Percentiles rank a stretch among this genome's conserved stretches.
Conservation (phyloP, 331 rosid genomes). For the Acacia concinna region DNA sequence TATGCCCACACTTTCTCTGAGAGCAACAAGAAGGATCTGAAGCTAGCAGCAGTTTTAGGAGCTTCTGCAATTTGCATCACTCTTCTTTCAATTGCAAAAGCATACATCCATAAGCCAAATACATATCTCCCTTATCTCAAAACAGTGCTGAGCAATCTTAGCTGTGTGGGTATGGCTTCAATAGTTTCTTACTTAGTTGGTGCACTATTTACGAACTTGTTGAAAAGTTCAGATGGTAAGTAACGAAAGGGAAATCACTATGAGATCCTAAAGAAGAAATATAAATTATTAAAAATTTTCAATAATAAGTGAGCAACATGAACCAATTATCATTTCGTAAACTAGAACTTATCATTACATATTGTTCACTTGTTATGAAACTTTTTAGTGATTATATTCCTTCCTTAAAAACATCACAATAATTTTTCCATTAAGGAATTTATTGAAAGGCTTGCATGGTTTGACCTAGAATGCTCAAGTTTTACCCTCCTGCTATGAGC, state of each 20-base stretch:
- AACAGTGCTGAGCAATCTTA: conserved; percentile 41
- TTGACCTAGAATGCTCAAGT: conserved; percentile 31
- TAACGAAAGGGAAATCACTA: neutral
- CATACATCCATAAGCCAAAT: conserved; percentile 42
- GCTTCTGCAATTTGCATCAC: conserved; percentile 62
- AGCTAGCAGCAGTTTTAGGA: conserved; percentile 59
- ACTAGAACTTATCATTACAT: too few relatives aligned
- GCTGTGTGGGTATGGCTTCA: conserved; percentile 43
- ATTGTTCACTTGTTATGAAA: too few relatives aligned
- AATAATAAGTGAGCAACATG: too few relatives aligned
- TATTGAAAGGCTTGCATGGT: conserved; percentile 51
- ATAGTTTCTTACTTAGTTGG: conserved; percentile 57
- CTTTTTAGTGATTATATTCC: too few relatives aligned
- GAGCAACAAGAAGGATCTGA: conserved; percentile 46
- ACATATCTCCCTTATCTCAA: conserved; percentile 34
- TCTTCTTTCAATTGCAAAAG: conserved; percentile 57
- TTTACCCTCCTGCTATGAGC: conserved; percentile 18
- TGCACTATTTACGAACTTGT: conserved; percentile 35
- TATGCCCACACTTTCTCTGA: conserved; percentile 63
- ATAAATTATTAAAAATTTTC: too few relatives aligned
- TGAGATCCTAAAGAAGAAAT: too few relatives aligned
- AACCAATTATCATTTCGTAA: too few relatives aligned
- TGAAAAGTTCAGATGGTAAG: conserved; percentile 48
- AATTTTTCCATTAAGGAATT: conserved; percentile 11
- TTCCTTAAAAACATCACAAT: too few relatives aligned